Evolutionary conservation across 345 rosid species (phyloP), one percentile per base, ranked within the genome.

Genomic region (Brassica carinata): DNA sequence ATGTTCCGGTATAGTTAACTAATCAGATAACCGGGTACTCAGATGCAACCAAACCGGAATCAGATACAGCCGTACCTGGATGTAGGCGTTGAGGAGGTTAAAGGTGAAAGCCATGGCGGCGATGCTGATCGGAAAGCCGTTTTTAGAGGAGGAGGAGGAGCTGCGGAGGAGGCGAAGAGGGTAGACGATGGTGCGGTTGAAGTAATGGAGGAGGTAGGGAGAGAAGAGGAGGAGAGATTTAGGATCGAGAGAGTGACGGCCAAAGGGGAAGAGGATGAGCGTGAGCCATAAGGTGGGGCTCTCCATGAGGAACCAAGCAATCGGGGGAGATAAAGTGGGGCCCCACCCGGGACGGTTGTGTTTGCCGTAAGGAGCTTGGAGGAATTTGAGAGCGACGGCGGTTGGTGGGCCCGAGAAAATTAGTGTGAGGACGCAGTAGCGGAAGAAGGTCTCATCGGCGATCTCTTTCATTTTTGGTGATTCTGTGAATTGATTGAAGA

Each of bases 221-320:
- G 88, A 76, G 51, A 92, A 79, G 78, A 96, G 84, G 63, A 88
- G 36, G 74, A 90, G 48, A 30, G 98, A 77, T 84, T 84, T 88
- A 5, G 88, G 91, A 74, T 94, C 80, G 81, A 69, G 76, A 75
- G 72, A 76, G 77, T 92, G 88, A 30, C 64, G 90, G 62, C 97
- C 97, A 23, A 63, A 86, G 36, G 97, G 92, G 71, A 92, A 91
- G 83, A 94, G 78, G n/a, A 87, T 69, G 74, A 92, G 72, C 0
- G 98, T 79, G 63, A 96, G 88, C 93, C 92, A 90, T 0, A 92
- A 80, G 11, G 94, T 84, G 45, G 99, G 98, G 76, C 93, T 90
- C 81, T 94, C 99, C 99, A 92, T 96, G 74, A 94, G 75, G 81
- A 92, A 88, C 99, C 99, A 96, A 51, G 98, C 98, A 53, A 91